phyloP scores from a whole-genome alignment of 2,329 filamentous ascomycete species.

The Zymoseptoria crescenta region DNA sequence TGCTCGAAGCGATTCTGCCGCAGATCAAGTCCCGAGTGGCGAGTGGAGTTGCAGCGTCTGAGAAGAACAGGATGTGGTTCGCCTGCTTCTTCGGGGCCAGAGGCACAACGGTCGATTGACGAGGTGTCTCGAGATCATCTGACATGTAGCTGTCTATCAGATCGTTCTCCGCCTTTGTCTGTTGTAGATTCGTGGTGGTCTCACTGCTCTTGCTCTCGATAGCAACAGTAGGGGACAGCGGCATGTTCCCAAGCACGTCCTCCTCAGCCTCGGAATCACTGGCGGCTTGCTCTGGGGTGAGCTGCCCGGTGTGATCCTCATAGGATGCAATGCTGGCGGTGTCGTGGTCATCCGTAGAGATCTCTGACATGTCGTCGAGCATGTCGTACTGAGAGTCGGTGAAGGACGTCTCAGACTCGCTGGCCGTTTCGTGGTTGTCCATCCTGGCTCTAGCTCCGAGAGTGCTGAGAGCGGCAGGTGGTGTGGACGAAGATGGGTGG shows the following conservation, averaged over 20 bases:
- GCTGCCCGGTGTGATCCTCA: constrained; percentile 10
- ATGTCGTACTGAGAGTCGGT: constrained; percentile 26
- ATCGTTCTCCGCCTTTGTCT: constrained; percentile 19
- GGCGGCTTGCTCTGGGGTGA: constrained; percentile 14
- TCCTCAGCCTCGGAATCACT: constrained; percentile 12
- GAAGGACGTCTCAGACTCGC: constrained; percentile 15
- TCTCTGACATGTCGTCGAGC: constrained; percentile 27
- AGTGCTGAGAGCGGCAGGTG: constrained; percentile 26
- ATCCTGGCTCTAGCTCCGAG: constrained; percentile 18
- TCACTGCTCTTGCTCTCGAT: not conserved
- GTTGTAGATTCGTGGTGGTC: constrained; percentile 4
- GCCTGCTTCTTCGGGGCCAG: not conserved
- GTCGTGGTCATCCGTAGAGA: constrained; percentile 26
- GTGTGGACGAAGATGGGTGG: constrained; percentile 13
- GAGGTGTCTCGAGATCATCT: constrained; percentile 28
- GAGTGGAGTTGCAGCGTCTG: not conserved
- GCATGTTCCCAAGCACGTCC: not conserved
- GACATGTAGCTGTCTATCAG: constrained; percentile 23
- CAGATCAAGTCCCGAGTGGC: constrained; percentile 11
- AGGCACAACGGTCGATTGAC: constrained; percentile 20
- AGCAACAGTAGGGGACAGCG: not conserved
- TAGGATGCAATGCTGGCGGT: constrained; percentile 26
- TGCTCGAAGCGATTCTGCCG: constrained; percentile 8
- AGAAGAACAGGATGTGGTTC: constrained; percentile 15
- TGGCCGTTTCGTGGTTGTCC: constrained; percentile 13